A percentile compares a stretch with the other conserved stretches of the same genome.
These are phyloP conservation scores for Xylaria telfairii DNA, from an alignment of 495 filamentous ascomycete species.

Conservation along the genomic window DNA sequence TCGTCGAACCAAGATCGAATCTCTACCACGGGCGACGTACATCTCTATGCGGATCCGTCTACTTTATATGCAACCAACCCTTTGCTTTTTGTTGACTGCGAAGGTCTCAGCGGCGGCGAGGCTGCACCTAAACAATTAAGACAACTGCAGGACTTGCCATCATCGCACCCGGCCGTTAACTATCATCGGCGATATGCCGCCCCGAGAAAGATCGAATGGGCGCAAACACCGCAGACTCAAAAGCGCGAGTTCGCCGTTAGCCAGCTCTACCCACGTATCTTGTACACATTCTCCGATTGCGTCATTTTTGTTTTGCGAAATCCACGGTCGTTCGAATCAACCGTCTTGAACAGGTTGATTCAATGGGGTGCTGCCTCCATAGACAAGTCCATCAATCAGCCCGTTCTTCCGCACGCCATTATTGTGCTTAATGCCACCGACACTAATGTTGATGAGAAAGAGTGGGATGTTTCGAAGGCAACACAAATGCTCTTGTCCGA, in stretches of 20 bases:
- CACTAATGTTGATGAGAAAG: conserved; percentile 47
- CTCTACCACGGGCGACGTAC: conserved; percentile 69
- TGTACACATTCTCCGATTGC: conserved; percentile 62
- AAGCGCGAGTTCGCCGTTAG: conserved; percentile 52
- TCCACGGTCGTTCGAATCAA: conserved; percentile 45
- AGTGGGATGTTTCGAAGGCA: conserved; percentile 56
- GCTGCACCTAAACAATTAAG: conserved; percentile 48
- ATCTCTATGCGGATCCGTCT: conserved; percentile 66
- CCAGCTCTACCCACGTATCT: conserved; percentile 59
- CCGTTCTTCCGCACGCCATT: conserved; percentile 59
- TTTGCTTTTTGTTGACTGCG: conserved; percentile 64
- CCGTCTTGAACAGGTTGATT: conserved; percentile 51
- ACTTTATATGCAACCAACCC: conserved; percentile 51
- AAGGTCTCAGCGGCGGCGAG: conserved; percentile 61
- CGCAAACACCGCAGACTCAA: conserved; percentile 45
- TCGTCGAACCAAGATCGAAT: conserved; percentile 48
- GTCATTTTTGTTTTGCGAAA: conserved; percentile 59
- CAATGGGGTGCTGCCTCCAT: conserved; percentile 50
- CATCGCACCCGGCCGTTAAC: conserved; percentile 15
- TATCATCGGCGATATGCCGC: conserved; percentile 24
- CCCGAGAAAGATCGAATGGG: conserved; percentile 47
- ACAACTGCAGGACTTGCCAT: conserved; percentile 26
- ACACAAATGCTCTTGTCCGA: conserved; percentile 49
- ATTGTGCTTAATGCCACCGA: conserved; percentile 61
- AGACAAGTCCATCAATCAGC: conserved; percentile 63